Conservation (phyloP, 75 land plant species). For the Cryptomeria japonica region DNA sequence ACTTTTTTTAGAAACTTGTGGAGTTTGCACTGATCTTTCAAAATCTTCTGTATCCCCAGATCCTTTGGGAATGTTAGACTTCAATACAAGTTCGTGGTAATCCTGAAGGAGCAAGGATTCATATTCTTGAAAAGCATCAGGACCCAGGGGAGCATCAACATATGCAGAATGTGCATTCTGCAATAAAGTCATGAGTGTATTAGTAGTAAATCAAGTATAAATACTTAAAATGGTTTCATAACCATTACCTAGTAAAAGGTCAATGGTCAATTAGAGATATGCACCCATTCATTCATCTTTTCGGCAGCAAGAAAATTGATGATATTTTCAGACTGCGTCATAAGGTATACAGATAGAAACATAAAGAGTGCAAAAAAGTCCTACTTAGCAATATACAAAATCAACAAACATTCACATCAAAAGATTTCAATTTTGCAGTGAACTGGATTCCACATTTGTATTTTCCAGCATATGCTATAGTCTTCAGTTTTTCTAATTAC, state of each 20-base stretch:
- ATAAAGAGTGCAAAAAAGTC: neutral
- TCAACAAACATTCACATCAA: neutral
- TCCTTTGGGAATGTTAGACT: constrained; percentile 5
- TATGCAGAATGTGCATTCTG: constrained; percentile 88
- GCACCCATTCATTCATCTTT: neutral
- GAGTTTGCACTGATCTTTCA: neutral
- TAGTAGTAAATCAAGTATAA: neutral
- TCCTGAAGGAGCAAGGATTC: constrained; percentile 81
- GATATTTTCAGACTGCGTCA: neutral
- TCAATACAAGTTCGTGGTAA: constrained; percentile 54
- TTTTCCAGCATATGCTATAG: too few relatives aligned
- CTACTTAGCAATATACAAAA: neutral
- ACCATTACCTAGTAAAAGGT: neutral
- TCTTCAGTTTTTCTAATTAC: too few relatives aligned
- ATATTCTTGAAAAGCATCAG: constrained; percentile 93
- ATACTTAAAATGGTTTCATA: neutral
- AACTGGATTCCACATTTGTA: neutral
- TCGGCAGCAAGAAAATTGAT: neutral
- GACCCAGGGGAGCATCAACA: constrained; percentile 88
- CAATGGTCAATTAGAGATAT: neutral
- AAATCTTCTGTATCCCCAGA: constrained; percentile 2
- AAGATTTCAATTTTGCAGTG: neutral
- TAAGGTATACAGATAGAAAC: neutral
- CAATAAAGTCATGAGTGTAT: neutral
- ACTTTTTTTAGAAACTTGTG: neutral